phyloP scores from a whole-genome alignment of 1,284 basidiomycete species.

The Ganoderma lucidum region DNA sequence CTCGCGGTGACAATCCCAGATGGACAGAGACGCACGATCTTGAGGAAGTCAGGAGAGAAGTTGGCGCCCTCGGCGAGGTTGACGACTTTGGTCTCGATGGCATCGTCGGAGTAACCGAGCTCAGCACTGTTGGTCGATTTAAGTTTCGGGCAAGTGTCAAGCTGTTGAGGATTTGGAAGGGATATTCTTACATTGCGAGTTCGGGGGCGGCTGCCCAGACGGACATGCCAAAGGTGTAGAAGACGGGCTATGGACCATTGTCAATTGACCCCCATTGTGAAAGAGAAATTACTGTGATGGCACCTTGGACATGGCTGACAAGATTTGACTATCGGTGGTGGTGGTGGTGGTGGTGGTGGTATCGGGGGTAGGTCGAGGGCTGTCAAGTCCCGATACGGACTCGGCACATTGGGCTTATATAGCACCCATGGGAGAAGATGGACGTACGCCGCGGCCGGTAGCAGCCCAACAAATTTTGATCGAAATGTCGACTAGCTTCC shows the following conservation, averaged over 20 bases:
- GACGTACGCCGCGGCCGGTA: not conserved
- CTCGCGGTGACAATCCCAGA: not conserved
- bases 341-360: not conserved
- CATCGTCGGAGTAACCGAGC: conserved; percentile 48
- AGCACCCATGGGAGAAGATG: not conserved
- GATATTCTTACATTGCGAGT: conserved; percentile 53
- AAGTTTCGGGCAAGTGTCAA: not conserved
- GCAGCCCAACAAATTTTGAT: not conserved
- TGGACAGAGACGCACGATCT: conserved; percentile 47
- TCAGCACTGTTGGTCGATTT: conserved; percentile 45
- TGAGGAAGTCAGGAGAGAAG: conserved; percentile 65
- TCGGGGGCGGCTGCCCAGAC: conserved; percentile 59
- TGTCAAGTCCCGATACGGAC: not conserved
- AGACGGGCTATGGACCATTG: conserved; percentile 40
- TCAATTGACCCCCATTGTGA: not conserved
- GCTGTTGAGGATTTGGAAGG: not conserved
- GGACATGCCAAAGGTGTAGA: conserved; percentile 55
- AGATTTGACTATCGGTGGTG: not conserved
- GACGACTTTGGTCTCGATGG: conserved; percentile 47
- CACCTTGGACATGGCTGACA: conserved; percentile 12
- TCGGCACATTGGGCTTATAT: not conserved
- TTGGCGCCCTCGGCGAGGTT: conserved; percentile 65
- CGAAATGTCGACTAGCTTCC: not conserved
- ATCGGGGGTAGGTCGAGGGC: not conserved
- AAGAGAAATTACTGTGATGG: no score